Evolutionary conservation across 116 monocot species (phyloP), one percentile per base, ranked within the genome.

Genomic region (Thalassia testudinum): DNA sequence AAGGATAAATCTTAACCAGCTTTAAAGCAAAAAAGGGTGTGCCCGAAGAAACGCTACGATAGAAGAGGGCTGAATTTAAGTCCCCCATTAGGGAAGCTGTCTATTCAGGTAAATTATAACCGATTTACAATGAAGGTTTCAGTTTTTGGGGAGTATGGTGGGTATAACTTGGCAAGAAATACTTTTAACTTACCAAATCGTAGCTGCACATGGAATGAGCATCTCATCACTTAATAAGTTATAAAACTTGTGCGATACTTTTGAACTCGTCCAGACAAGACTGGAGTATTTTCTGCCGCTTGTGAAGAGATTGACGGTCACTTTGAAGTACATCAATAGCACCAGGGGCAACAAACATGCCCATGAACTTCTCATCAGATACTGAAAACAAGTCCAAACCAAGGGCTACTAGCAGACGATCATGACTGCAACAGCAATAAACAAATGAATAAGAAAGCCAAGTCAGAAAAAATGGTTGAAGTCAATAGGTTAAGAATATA

Each of bases 241-340:
- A 45, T 13, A 45, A 16, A 7, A 20, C 64, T 6, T 65, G 71
- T 18, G 89, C 79, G 23, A 89, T 77, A 34, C 73, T 97, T 72
- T 79, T 97, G 64, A 97, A 97, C 72, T 97, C 97, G 19, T 57
- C 77, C 68, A 97, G 70, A 62, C 97, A 97, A 45, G 89, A 89
- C 43, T 79, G 74, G 30, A 97, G 59, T 43, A 77, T 77, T 65
- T 88, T 89, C 27, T 89, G 88, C 1, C 85, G 74, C 65, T 89
- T 97, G 16, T 72, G 70, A 22, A 97, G 81, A 22, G 74, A 76
- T 51, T 82, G 85, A 0, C 62, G 65, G 37, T 97, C 85, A 24
- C 28, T 79, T 27, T 75, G 81, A 53, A 89, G 83, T 43, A 70
- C 65, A 63, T 89, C 89, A 25, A 85, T 75, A 5, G 85, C 85